Evolutionary conservation across 148 eudicot species (phyloP), one percentile per base, ranked within the genome.

Genomic region (Cornus florida): DNA sequence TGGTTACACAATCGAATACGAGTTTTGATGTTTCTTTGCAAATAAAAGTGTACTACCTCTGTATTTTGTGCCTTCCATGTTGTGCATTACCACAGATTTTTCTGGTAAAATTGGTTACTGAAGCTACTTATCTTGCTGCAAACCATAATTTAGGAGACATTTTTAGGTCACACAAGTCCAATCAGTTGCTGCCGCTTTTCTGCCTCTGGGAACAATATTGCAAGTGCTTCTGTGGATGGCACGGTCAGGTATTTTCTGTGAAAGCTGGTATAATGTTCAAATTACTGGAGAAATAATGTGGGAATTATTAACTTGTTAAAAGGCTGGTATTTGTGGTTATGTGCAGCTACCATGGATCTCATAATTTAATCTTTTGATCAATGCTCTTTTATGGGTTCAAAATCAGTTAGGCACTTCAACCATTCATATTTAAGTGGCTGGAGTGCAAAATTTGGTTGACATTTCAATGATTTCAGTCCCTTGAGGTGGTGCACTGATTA

Each of bases 211-310:
- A 89, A 95, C 80, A 93, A 92, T 80, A 91, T 95, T 87, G 99
- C 99, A 48, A 95, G 99, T 85, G 99, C 97, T 83, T 95, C 99
- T 78, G 35, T 81, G 70, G 99, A 95, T 93, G 99, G 97, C 82
- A 90, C 99, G 72, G 99, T 93, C 83, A 95, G 99, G 99, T 93
- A 88, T 69, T 53, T 77, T 59, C 28, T 33, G 56, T 76, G 66
- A 67, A 64, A 56, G 32, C 65, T 41, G 23, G 35, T 71, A 24
- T 59, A 50, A 57, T 62, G 79, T 62, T 79, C 8, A 19, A 23
- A 33, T 10, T 41, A 59, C 8, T 70, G 32, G 17, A 19, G 76
- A 31, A 31, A 12, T 71, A 79, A 72, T 48, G 39, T 17, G 16
- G 23, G 35, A 41, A 7, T 41, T 2, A 41, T 33, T 41, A 41